A percentile compares a stretch with the other conserved stretches of the same genome.
These are phyloP conservation scores for Pichia gijzeniarum DNA, from an alignment of 805 yeast species.

Conservation along the genomic window DNA sequence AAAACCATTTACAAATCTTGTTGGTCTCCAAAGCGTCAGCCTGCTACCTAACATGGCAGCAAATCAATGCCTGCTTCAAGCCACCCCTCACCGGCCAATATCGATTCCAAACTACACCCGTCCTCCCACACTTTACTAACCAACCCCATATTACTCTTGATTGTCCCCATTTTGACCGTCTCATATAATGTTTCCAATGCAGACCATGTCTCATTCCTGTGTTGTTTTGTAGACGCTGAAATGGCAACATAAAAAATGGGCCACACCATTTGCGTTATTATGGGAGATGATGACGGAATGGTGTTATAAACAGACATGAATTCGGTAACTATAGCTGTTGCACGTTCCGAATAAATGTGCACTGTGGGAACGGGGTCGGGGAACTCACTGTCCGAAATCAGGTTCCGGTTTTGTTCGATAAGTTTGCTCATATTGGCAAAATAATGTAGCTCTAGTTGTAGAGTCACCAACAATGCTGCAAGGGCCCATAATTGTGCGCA, in stretches of 20 bases:
- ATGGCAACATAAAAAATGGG: constrained; percentile 48
- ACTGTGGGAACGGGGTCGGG: constrained; percentile 10
- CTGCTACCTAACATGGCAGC: constrained; percentile 31
- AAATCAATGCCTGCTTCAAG: constrained; percentile 45
- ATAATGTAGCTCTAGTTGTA: constrained; percentile 11
- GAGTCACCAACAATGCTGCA: constrained; percentile 20
- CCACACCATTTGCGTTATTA: constrained; percentile 59
- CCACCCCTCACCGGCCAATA: constrained; percentile 40
- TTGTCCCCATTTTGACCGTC: constrained; percentile 50
- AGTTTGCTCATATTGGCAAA: constrained; percentile 1
- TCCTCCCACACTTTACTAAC: constrained; percentile 43
- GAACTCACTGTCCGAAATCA: not conserved
- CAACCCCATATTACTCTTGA: constrained; percentile 36
- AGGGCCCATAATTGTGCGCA: constrained; percentile 56
- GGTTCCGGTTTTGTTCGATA: constrained; percentile 4
- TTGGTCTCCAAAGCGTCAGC: too few species aligned
- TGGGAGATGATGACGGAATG: constrained; percentile 40
- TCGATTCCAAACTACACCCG: constrained; percentile 37
- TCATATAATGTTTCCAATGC: constrained; percentile 39
- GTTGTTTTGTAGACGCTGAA: constrained; percentile 32
- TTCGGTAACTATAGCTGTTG: constrained; percentile 35
- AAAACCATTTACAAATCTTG: too few species aligned
- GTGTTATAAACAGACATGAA: constrained; percentile 42
- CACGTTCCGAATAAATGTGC: constrained; percentile 20
- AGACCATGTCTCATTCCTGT: constrained; percentile 25